Conservation (phyloP, 176 grass and related monocot genomes). For the Zoysia japonica region DNA sequence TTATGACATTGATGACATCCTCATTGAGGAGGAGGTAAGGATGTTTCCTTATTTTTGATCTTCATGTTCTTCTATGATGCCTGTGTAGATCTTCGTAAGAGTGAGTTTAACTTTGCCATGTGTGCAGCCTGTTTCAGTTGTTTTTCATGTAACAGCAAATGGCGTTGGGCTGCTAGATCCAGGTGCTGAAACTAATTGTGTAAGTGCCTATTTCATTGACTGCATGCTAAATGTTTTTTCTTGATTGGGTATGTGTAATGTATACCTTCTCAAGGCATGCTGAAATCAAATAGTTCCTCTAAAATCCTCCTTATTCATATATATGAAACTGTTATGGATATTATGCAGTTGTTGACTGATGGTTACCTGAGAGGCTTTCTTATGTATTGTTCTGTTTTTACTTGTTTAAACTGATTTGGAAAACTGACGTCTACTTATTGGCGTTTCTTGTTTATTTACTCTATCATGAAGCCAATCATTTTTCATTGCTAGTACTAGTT, state of each 20-base stretch:
- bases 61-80: not conserved
- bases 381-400: not conserved
- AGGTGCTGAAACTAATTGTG: slow-evolving; percentile 67
- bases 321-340: not conserved
- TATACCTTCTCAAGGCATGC: not conserved
- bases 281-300: no score
- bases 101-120: not conserved
- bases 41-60: not conserved
- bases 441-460: no score
- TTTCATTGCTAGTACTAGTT: no score
- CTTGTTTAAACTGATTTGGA: not conserved
- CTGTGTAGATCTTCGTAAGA: not conserved
- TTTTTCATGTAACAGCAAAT: slow-evolving; percentile 78
- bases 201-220: slow-evolving; percentile 34
- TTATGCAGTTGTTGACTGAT: not conserved
- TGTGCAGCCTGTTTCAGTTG: slow-evolving; percentile 60
- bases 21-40: slow-evolving; percentile 81
- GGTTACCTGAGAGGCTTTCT: slow-evolving; percentile 8
- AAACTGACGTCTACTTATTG: no score
- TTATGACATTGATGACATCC: slow-evolving; percentile 75
- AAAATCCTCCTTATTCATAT: no score
- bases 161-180: slow-evolving; percentile 83
- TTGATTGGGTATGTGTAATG: not conserved
- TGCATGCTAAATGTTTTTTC: not conserved
- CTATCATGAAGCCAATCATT: no score